Conservation (phyloP, 2,329 filamentous ascomycete genomes). For the Ophiostoma pallidulum region DNA sequence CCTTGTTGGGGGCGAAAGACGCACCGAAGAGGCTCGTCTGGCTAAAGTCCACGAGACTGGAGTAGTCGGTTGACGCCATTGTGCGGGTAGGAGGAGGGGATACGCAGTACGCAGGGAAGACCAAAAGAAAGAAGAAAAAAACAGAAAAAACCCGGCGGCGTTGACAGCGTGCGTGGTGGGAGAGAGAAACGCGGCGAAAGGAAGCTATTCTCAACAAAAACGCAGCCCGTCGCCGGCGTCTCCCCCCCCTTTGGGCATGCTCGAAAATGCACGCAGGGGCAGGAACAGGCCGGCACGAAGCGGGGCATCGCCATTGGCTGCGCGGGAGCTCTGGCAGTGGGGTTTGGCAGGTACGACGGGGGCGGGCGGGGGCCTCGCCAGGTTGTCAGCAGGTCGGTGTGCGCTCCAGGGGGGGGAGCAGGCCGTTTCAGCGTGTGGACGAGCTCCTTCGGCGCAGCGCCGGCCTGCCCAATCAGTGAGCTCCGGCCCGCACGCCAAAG, state of each 20-base stretch:
- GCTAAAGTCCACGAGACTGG: conserved; percentile 48
- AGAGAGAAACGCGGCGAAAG: too few species aligned
- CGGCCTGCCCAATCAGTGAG: not conserved
- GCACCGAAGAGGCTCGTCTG: conserved; percentile 58
- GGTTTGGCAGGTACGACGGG: too few species aligned
- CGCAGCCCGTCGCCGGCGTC: too few species aligned
- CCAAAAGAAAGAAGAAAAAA: not conserved
- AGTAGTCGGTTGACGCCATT: conserved; percentile 9
- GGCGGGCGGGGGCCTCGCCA: too few species aligned
- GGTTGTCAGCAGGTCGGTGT: too few species aligned
- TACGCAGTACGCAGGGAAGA: not conserved
- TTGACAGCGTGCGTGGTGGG: too few species aligned
- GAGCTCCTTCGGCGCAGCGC: not conserved
- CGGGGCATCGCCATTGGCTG: conserved; percentile 4
- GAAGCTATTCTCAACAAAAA: too few species aligned
- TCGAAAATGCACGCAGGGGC: conserved; percentile 1
- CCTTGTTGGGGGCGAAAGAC: conserved; percentile 28
- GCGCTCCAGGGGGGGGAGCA: too few species aligned
- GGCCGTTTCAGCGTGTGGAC: not conserved
- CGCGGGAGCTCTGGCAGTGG: not conserved
- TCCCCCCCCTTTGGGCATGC: too few species aligned
- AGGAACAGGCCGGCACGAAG: too few species aligned
- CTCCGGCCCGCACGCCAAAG: not conserved
- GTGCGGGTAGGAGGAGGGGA: not conserved
- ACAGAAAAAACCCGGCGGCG: too few species aligned